Conservation (phyloP, 2,329 filamentous ascomycete species). For the Xylariaceae sp. region DNA sequence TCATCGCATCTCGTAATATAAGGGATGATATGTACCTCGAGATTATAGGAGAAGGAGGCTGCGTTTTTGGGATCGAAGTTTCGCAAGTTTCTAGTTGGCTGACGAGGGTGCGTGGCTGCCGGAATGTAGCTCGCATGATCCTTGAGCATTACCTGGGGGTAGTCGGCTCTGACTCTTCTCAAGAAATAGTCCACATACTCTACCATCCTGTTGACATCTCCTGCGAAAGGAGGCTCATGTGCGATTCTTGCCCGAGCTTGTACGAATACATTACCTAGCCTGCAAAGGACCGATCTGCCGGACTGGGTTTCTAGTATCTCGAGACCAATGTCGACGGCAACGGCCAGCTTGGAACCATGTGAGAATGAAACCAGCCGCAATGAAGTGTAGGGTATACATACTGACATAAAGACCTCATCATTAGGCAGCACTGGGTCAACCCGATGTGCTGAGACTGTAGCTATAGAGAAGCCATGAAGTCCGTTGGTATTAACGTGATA, state of each 20-base stretch:
- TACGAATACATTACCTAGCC: neutral
- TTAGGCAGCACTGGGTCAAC: neutral
- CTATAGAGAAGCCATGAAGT: neutral
- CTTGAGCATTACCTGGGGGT: neutral
- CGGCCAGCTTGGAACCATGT: neutral
- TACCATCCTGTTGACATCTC: neutral
- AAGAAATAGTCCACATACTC: neutral
- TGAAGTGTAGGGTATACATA: neutral
- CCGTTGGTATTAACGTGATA: neutral
- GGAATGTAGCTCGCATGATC: neutral
- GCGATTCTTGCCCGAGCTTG: neutral
- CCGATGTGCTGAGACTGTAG: neutral
- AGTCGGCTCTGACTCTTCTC: neutral
- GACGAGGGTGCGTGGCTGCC: neutral
- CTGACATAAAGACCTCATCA: neutral
- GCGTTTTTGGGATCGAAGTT: neutral
- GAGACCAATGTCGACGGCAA: neutral
- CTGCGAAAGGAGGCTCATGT: neutral
- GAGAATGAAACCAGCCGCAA: neutral
- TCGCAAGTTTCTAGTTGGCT: neutral
- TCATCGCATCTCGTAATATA: neutral
- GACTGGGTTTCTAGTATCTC: neutral
- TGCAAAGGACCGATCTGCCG: neutral
- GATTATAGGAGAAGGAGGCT: neutral
- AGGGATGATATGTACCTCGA: neutral